Conservation (phyloP, 179 eudicot genomes). For the Carnegiea gigantea region DNA sequence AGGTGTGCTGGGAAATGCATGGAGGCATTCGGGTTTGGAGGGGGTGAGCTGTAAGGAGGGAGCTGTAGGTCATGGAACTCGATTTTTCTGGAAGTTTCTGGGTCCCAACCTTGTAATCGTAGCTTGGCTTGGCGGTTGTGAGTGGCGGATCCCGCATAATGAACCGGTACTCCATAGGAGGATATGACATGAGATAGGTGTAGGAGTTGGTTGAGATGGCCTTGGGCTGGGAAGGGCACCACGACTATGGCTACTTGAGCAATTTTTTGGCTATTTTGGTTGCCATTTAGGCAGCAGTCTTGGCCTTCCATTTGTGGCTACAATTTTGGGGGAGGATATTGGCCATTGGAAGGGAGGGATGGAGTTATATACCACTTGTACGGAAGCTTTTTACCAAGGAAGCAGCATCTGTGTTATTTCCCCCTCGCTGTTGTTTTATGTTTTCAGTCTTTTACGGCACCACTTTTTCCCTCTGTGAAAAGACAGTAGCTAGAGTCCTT, state of each 20-base stretch:
- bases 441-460: too few relatives aligned
- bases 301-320: not conserved
- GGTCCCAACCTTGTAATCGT: conserved; percentile 39
- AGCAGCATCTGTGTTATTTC: too few relatives aligned
- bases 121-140: conserved; percentile 49
- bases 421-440: too few relatives aligned
- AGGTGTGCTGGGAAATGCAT: conserved; percentile 48
- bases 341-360: not conserved
- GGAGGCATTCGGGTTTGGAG: conserved; percentile 31
- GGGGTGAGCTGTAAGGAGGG: conserved; percentile 25
- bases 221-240: conserved; percentile 12
- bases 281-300: not conserved
- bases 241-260: not conserved
- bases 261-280: not conserved
- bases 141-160: conserved; percentile 3
- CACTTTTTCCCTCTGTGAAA: too few relatives aligned
- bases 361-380: not conserved
- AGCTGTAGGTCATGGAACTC: conserved; percentile 47
- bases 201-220: conserved; percentile 9
- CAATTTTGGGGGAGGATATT: not conserved
- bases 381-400: not conserved
- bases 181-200: conserved; percentile 10
- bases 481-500: too few relatives aligned
- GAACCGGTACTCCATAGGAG: conserved; percentile 9
- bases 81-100: conserved; percentile 20